Conservation (phyloP, 257 asterid genomes). For the Penstemon davidsonii region DNA sequence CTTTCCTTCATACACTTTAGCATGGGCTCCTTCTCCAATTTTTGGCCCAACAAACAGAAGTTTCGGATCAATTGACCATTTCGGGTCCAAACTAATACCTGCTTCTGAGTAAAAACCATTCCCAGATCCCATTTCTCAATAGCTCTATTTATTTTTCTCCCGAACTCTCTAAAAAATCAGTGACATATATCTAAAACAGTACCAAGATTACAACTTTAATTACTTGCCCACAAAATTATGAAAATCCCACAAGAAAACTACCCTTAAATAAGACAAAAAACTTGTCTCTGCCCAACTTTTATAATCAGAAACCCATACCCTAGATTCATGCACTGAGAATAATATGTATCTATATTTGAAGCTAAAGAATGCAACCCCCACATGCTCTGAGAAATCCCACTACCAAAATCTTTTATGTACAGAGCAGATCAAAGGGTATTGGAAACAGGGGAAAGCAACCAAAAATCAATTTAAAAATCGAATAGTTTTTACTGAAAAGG, state of each 20-base stretch:
- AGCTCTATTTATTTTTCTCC: conserved; percentile 1
- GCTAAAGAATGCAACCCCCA: conserved; percentile 20
- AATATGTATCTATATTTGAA: background rate
- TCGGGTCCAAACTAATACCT: conserved; percentile 71
- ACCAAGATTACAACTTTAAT: conserved; percentile 31
- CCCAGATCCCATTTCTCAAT: conserved; percentile 62
- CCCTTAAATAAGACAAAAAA: conserved; percentile 12
- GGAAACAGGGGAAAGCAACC: conserved; percentile 15
- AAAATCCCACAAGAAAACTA: conserved; percentile 34
- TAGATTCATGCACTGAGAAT: conserved; percentile 25
- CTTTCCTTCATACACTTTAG: conserved; percentile 94
- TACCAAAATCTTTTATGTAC: conserved; percentile 2
- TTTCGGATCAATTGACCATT: conserved; percentile 89
- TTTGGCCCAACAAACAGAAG: conserved; percentile 90
- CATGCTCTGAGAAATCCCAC: conserved; percentile 21
- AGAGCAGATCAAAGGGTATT: conserved; percentile 19
- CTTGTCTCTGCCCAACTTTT: conserved; percentile 22
- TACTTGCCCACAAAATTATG: conserved; percentile 22
- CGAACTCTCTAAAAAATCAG: conserved; percentile 23
- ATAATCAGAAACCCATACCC: conserved; percentile 24
- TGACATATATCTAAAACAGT: conserved; percentile 13
- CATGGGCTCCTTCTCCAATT: conserved; percentile 98
- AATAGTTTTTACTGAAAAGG: no score
- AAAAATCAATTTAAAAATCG: background rate
- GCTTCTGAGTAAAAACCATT: conserved; percentile 61